Evolutionary conservation across 2,329 filamentous ascomycete species (phyloP), one percentile per base, ranked within the genome.

Genomic region (Dryadomyces sulphureus): DNA sequence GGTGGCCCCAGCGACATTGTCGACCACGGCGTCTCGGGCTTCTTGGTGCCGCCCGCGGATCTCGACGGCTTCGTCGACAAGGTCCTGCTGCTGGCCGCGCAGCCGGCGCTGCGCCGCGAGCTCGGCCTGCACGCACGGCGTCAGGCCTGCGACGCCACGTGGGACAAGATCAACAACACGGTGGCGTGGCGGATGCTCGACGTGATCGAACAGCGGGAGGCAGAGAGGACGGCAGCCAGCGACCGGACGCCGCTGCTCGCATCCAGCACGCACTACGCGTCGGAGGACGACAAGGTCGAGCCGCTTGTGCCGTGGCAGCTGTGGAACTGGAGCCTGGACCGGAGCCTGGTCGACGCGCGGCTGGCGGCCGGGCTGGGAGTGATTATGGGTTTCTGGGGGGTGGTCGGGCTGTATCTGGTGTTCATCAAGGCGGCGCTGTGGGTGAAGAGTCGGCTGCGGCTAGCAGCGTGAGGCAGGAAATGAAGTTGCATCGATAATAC

Each of bases 141-240:
- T 19, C 72, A 77, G 50, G 80, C 79, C 0, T 72, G 73, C 49
- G 68, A 77, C 42, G 78, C 75, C 3, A 84, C 77, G 0, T 84
- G 80, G 81, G 77, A 82, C 48, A 79, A 73, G 61, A 81, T 84
- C 59, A 81, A 81, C 62, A 80, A 81, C 54, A 75, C 73, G 42
- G 79, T 82, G 1, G 80, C 80, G 3, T 77, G 75, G 69, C 70
- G 74, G 48, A 74, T 84, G 62, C 63, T 69, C 3, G 68, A 73
- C 43, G 64, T 63, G n/a, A 71, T 75, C 42, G 63, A 67, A 16
- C 64, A 70, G 40, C 60, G 70, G 20, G 60, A 63, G 41, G 56
- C 53, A 22, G 64, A 64, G 46, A 49, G 53, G 45, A 51, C 34
- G 21, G 25, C 35, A 6, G 21, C 34, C 21, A 44, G n/a, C 17